Evolutionary conservation across 2,329 filamentous ascomycete species (phyloP).

Genomic region (Pezicula neosporulosa): DNA sequence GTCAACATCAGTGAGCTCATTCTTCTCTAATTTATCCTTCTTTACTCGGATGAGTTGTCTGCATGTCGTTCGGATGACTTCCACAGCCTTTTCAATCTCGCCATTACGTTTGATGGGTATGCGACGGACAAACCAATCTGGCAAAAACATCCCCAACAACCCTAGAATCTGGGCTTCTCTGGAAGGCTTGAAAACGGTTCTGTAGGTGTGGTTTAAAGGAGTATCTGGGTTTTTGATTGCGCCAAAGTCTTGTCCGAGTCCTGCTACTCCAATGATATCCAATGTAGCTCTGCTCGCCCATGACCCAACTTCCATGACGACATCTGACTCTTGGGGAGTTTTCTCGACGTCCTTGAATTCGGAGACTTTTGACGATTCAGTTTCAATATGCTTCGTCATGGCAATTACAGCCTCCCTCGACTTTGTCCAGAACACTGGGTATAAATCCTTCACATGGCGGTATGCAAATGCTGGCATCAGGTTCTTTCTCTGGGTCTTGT

Average conservation of each 20-base stretch:
- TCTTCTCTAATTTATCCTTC: conserved; percentile 50
- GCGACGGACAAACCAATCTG: conserved; percentile 53
- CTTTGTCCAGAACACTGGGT: conserved; percentile 81
- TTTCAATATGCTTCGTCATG: conserved; percentile 50
- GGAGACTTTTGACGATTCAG: conserved; percentile 33
- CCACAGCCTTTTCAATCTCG: conserved; percentile 53
- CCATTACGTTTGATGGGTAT: conserved; percentile 71
- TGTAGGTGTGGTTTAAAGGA: conserved; percentile 55
- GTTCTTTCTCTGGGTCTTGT: conserved; percentile 76
- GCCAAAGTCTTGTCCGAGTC: conserved; percentile 68
- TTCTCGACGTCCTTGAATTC: conserved; percentile 26
- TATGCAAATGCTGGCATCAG: conserved; percentile 84
- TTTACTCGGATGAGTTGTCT: conserved; percentile 68
- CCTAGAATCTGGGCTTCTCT: conserved; percentile 50
- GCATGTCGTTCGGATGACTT: conserved; percentile 62
- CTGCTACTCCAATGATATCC: conserved; percentile 72
- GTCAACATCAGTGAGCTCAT: conserved; percentile 56
- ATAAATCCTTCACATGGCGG: conserved; percentile 79
- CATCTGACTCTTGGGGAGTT: conserved; percentile 15
- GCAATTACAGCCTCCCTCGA: conserved; percentile 61
- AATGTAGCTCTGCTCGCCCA: conserved; percentile 69
- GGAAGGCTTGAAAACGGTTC: conserved; percentile 49
- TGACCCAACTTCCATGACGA: conserved; percentile 48
- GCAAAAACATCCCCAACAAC: conserved; percentile 59
- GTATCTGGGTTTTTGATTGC: conserved; percentile 59